Percentiles rank a stretch among this genome's conserved stretches.
These are phyloP conservation scores for Saitozyma podzolica DNA, from an alignment of 768 basidiomycete species.

Conservation along the genomic window DNA sequence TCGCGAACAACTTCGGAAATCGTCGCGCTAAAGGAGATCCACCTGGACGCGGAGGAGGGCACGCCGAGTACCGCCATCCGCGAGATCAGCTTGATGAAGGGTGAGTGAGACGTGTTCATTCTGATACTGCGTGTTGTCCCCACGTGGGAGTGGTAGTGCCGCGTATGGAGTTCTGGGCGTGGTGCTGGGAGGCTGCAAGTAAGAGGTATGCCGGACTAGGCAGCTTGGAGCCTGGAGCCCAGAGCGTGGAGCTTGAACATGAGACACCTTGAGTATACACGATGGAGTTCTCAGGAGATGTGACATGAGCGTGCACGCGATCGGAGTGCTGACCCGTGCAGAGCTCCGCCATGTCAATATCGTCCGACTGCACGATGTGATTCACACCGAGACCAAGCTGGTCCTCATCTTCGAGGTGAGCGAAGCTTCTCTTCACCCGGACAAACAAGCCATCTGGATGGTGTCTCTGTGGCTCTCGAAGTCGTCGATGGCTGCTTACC, in stretches of 20 bases:
- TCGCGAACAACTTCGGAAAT: constrained; percentile 98
- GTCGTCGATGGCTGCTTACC: background rate
- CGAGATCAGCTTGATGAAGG: constrained; percentile 97
- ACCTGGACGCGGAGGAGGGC: constrained; percentile 98
- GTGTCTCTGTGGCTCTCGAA: background rate
- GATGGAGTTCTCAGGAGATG: too few relatives aligned
- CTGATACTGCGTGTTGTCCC: background rate
- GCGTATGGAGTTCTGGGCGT: constrained; percentile 1
- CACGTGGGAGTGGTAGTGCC: background rate
- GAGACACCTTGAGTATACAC: too few relatives aligned
- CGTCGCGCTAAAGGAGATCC: constrained; percentile 97
- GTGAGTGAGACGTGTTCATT: constrained; percentile 24
- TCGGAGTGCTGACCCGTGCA: constrained; percentile 15
- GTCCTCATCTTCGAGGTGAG: constrained; percentile 87
- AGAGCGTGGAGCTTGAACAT: too few relatives aligned
- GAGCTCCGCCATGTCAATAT: constrained; percentile 99
- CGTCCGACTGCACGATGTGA: constrained; percentile 95
- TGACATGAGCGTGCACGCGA: background rate
- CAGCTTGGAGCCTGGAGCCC: too few relatives aligned
- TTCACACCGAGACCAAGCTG: constrained; percentile 96
- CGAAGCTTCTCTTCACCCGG: background rate
- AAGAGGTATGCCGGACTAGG: background rate
- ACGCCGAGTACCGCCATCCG: constrained; percentile 98
- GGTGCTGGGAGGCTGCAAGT: background rate
- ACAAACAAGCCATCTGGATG: background rate